Percentiles rank a stretch among this genome's conserved stretches.
phyloP scores from a whole-genome alignment of 306 rosid species.

The Canavalia gladiata region DNA sequence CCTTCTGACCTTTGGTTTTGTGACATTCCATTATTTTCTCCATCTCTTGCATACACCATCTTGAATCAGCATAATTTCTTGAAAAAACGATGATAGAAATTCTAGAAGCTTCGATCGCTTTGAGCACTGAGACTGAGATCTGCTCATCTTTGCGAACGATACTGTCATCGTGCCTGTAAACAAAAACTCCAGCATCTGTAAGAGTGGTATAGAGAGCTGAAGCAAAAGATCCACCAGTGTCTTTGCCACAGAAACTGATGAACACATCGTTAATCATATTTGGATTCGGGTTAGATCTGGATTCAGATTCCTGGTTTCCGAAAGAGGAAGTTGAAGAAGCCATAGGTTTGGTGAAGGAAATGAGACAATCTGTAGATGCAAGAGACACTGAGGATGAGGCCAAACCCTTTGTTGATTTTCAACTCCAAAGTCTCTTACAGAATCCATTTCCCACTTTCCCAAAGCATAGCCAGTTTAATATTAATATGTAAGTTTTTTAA shows the following conservation, averaged over 20 bases:
- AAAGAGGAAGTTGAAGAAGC: not conserved
- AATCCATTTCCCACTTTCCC: no score
- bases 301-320: not conserved
- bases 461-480: no score
- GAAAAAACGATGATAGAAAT: slow-evolving; percentile 35
- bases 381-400: no score
- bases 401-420: no score
- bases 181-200: no score
- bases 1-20: not conserved
- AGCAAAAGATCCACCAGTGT: not conserved
- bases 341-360: no score
- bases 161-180: no score
- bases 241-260: not conserved
- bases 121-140: not conserved
- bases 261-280: not conserved
- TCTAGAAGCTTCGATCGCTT: not conserved
- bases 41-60: slow-evolving; percentile 26
- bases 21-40: slow-evolving; percentile 2
- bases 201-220: not conserved
- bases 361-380: no score
- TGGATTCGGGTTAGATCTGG: not conserved
- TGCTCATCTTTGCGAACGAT: not conserved
- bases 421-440: no score
- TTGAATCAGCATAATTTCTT: not conserved
- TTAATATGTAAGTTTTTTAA: no score